Evolutionary conservation across 306 rosid genomes (phyloP).

Genomic region (Astragalus membranaceus): DNA sequence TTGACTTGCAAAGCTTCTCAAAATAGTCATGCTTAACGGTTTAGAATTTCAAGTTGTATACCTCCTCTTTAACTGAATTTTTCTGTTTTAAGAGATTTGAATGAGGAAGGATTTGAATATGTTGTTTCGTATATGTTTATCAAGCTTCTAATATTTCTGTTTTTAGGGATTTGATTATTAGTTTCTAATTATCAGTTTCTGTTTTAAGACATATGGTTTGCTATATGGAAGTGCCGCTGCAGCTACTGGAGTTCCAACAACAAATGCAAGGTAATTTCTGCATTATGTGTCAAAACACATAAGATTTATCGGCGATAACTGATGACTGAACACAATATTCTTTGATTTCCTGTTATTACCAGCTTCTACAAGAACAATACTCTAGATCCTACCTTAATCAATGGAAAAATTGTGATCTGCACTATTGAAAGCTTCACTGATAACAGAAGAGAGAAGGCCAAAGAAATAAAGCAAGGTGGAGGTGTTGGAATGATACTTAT

Average conservation of each 20-base stretch:
- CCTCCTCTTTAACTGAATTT: too few species aligned
- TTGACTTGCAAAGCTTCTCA: too few species aligned
- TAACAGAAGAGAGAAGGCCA: constrained; percentile 31
- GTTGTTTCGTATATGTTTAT: too few species aligned
- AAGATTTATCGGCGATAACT: background rate
- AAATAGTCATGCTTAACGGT: too few species aligned
- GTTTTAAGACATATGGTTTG: constrained; percentile 37
- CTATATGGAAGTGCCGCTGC: constrained; percentile 55
- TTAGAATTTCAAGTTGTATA: too few species aligned
- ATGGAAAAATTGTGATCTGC: constrained; percentile 59
- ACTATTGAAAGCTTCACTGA: constrained; percentile 37
- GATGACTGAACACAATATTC: background rate
- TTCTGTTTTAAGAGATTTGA: too few species aligned
- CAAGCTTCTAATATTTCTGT: too few species aligned
- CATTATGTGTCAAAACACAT: background rate
- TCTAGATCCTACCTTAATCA: constrained; percentile 42
- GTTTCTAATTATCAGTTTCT: too few species aligned
- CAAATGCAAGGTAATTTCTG: constrained; percentile 55
- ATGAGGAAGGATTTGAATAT: too few species aligned
- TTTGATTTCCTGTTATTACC: constrained; percentile 15
- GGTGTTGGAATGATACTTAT: constrained; percentile 70
- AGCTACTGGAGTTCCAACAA: constrained; percentile 38
- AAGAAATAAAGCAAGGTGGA: constrained; percentile 41
- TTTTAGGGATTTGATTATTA: too few species aligned
- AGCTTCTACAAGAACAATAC: constrained; percentile 66